Evolutionary conservation across 805 yeast species (phyloP), one percentile per base, ranked within the genome.

Genomic region (Candida loeiensis): DNA sequence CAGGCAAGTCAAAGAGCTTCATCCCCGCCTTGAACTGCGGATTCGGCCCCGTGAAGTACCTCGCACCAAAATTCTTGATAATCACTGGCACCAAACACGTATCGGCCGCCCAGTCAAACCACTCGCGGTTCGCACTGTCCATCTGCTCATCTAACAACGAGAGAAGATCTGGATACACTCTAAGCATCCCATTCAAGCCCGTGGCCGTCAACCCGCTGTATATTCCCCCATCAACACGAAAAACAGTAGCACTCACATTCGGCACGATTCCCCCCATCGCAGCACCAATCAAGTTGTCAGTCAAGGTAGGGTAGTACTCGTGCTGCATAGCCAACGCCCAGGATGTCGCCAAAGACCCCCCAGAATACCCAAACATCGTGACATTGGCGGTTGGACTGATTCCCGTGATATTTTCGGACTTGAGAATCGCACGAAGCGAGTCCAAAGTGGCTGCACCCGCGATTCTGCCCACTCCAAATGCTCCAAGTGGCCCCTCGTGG

Each of bases 321-420:
- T 68, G 68, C 41, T 61, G 66, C 17, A 63, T 45, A 5, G 59
- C 54, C 2, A 64, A 57, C 8, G 69, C 69, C 71, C 71, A 66
- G 2, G 61, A 56, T 11, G 62, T 39, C 8, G 71, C 66, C 20
- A 63, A 40, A 0, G 64, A 51, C 3, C 70, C 71, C 11, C 72
- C 72, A 2, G 67, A 61, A 37, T 61, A 66, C 0, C 72, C 72
- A 64, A 64, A 59, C 26, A 65, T 31, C 2, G 43, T 49, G 13
- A 50, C 43, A 12, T 45, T 35, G 2, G 66, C 58, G 21, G 52
- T 47, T 4, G 48, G 16, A 12, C 40, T 33, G 15, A 59, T 32
- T 2, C 58, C 58, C 1, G 64, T 52, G 16, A 40, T 21, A 17
- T 51, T 40, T 2, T 43, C 46, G 3, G 54, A 37, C 2, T 41